phyloP scores from a whole-genome alignment of 192 early-diverging fungal genomes.

The Coemansia sp. region DNA sequence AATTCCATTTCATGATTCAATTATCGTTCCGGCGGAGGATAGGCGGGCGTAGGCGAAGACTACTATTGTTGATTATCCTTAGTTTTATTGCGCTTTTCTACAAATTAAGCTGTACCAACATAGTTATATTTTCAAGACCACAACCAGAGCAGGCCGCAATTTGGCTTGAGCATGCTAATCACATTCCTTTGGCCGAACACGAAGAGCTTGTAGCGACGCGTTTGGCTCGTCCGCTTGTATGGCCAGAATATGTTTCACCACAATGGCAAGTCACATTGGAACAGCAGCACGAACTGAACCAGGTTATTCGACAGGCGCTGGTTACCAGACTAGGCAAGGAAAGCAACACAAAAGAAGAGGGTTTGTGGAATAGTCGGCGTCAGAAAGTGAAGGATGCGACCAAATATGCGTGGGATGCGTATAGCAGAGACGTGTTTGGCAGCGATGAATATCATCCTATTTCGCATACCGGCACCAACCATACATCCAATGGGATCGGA shows the following conservation, averaged over 20 bases:
- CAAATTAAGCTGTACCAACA: no score
- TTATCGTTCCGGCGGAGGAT: neutral
- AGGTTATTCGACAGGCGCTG: conserved; percentile 24
- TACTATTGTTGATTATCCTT: neutral
- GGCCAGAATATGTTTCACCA: conserved; percentile 7
- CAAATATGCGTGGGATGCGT: conserved; percentile 78
- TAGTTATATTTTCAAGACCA: neutral
- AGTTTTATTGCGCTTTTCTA: neutral
- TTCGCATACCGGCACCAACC: conserved; percentile 65
- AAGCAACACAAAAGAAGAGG: neutral
- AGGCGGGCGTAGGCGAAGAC: neutral
- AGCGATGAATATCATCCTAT: conserved; percentile 83
- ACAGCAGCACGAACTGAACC: conserved; percentile 27
- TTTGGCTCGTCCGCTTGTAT: conserved; percentile 8
- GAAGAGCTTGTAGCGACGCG: conserved; percentile 8
- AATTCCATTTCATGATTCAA: neutral
- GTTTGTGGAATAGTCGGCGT: conserved; percentile 57
- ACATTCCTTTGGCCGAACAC: conserved; percentile 22
- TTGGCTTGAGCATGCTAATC: conserved; percentile 20
- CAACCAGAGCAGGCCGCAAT: neutral
- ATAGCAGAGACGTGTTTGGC: conserved; percentile 79
- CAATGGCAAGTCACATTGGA: conserved; percentile 30
- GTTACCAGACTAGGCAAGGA: neutral
- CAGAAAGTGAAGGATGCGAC: conserved; percentile 67
- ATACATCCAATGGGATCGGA: conserved; percentile 66